phyloP scores from a whole-genome alignment of 2,329 filamentous ascomycete genomes.

The Alternaria sp. region DNA sequence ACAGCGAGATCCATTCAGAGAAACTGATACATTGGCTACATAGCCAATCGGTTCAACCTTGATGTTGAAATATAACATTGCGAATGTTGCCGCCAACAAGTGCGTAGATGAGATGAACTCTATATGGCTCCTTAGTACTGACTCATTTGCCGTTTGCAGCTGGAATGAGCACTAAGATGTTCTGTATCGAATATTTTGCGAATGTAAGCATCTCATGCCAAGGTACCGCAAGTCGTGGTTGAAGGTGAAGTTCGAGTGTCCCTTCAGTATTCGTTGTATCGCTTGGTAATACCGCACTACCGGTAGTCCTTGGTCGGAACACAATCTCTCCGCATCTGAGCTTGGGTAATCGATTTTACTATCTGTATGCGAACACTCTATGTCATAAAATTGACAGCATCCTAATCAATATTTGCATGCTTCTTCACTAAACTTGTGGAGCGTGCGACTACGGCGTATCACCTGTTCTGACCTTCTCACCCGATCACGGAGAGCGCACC shows the following conservation, averaged over 20 bases:
- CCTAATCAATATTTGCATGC: not conserved
- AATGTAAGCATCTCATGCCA: not conserved
- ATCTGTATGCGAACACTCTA: not conserved
- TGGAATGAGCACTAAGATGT: not conserved
- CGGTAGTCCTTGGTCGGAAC: not conserved
- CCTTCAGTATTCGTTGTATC: too few relatives aligned
- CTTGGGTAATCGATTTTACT: not conserved
- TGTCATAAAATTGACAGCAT: not conserved
- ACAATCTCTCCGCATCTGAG: not conserved
- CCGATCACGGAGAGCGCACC: not conserved
- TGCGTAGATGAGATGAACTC: not conserved
- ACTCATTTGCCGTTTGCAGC: not conserved
- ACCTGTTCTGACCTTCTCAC: not conserved
- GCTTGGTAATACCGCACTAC: not conserved
- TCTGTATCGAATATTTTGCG: not conserved
- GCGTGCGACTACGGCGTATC: not conserved
- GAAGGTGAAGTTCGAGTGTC: not conserved
- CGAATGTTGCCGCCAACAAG: not conserved
- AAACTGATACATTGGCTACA: slow-evolving; percentile 26
- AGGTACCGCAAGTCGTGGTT: not conserved
- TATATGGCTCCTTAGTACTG: not conserved
- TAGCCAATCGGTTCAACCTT: slow-evolving; percentile 12
- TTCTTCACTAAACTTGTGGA: not conserved
- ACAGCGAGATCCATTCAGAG: slow-evolving; percentile 42
- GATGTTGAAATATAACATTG: slow-evolving; percentile 5